Base-by-base conservation (phyloP, 2,329 filamentous ascomycete species). In the Neonectria coccinea region DNA sequence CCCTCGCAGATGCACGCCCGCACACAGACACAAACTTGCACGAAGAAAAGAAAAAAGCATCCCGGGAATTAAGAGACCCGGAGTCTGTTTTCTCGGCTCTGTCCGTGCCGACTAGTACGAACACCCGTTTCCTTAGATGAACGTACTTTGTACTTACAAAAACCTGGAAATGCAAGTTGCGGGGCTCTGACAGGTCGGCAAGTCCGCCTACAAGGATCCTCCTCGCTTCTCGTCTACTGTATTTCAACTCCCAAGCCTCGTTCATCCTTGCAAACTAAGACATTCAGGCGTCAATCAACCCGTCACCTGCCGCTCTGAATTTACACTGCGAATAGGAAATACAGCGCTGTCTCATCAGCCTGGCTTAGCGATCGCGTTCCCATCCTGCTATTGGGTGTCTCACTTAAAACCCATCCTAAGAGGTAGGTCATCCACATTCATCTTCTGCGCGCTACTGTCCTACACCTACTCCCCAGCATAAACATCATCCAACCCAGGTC, bases 401-500 rank as follows among this genome's bases (percentile, higher is more conserved):
- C 18, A 14, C 27, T 7, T 48, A 11, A 12, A 47, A 53, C 25
- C 47, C 29, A 31, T 2, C 29, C 10, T 31, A 3, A 31, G 8
- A 31, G 29, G 29, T 48, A 48, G n/a, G 57, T 33, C n/a, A 41
- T 47, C 36, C 36, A 29, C 31, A 16, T 27, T 27, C 31, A 39
- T 55, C 41, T 20, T 25, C 42, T 41, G 42, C 42, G 27, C n/a
- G 25, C 56, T 53, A 20, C 57, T 39, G 14, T 39, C 44, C 22
- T 22, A 20, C 55, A 20, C 55, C 36, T 25, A 25, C 10, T 29
- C 39, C 50, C 41, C 27, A 54, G 18, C 39, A 11, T 42, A 42
- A 42, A 57, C 45, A 57, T 62, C 51, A 20, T 6, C 59, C 57
- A 44, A 45, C 55, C 59, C 59, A 56, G 56, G 33, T 54, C 63